Base-by-base conservation (phyloP, 164 flowering plant genomes). In the Chimonanthus praecox region DNA sequence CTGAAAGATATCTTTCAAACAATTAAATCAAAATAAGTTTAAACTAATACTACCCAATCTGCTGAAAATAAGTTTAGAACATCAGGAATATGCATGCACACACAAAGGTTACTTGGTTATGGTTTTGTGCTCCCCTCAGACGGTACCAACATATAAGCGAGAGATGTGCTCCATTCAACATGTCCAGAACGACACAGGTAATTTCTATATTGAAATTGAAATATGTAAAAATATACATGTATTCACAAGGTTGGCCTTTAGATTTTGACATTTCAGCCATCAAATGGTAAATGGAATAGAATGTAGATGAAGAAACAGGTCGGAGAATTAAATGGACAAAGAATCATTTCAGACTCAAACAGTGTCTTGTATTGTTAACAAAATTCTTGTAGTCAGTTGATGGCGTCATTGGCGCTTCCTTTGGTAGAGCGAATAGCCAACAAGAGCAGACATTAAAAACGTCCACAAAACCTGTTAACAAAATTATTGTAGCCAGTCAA, bases 351-450 rank as follows among this genome's bases (percentile, higher is more conserved):
- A 48, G 20, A 6, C 7, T 62, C n/a, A 5, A 66, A 66, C 46
- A 45, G 7, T 20, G n/a, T 62, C n/a, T 45, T 13, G 68, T 8
- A 33, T 15, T 33, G 16, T 47, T 18, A 45, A 47, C n/a, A 16
- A n/a, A 48, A 20, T 68, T 47, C 70, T n/a, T 72, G 70, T 43
- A 33, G 75, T 48, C 65, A 66, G 72, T 69, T 47, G 67, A n/a
- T 20, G 15, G 33, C 18, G 54, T 81, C 77, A 88, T 15, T 79
- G 88, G 20, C 89, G 94, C 78, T 80, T 87, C 75, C 92, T 84
- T 75, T 92, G 98, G 83, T 93, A 96, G 68, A 96, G 94, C 0
- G 99, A 93, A 82, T 96, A 94, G 20, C 98, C 98, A 77, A 96
- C 87, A 75, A 96, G 86, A 10, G 99, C 97, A 46, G 99, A 96